phyloP scores from a whole-genome alignment of 2,329 filamentous ascomycete species.

The Chrysosporium queenslandicum region DNA sequence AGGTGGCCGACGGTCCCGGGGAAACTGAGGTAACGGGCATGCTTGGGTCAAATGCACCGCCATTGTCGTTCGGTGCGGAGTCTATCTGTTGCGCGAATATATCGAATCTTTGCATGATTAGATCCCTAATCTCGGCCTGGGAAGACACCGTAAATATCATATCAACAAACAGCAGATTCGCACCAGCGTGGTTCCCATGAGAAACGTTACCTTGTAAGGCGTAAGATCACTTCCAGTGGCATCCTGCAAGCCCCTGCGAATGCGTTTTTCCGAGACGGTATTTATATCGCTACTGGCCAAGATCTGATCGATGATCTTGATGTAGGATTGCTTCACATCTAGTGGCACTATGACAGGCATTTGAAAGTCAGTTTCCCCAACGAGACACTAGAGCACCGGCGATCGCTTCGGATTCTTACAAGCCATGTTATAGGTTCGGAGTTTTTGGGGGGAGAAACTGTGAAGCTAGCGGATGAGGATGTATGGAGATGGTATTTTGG shows the following conservation, averaged over 20 bases:
- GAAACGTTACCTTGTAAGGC: slow-evolving; percentile 46
- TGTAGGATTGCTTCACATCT: slow-evolving; percentile 43
- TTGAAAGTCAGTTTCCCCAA: neutral
- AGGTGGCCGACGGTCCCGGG: slow-evolving; percentile 26
- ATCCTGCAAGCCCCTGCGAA: slow-evolving; percentile 54
- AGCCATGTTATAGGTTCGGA: slow-evolving; percentile 11
- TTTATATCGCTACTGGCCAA: slow-evolving; percentile 51
- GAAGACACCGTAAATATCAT: neutral
- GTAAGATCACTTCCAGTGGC: slow-evolving; percentile 52
- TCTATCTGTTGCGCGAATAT: slow-evolving; percentile 43
- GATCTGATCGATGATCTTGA: slow-evolving; percentile 53
- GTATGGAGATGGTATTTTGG: neutral
- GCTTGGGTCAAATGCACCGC: neutral
- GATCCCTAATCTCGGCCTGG: slow-evolving; percentile 57
- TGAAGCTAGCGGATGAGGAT: neutral
- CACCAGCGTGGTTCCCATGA: neutral
- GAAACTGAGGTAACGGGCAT: slow-evolving; percentile 23
- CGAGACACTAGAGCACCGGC: neutral
- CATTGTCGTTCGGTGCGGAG: slow-evolving; percentile 8
- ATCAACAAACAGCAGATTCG: neutral
- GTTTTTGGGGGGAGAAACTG: neutral
- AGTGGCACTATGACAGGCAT: slow-evolving; percentile 36
- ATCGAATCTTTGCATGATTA: slow-evolving; percentile 67
- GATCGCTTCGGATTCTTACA: slow-evolving; percentile 9
- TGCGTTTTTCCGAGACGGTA: slow-evolving; percentile 55